A percentile compares a stretch with the other conserved stretches of the same genome.
Conservation (phyloP, 805 yeast genomes). For the Tetrapisispora phaffii region DNA sequence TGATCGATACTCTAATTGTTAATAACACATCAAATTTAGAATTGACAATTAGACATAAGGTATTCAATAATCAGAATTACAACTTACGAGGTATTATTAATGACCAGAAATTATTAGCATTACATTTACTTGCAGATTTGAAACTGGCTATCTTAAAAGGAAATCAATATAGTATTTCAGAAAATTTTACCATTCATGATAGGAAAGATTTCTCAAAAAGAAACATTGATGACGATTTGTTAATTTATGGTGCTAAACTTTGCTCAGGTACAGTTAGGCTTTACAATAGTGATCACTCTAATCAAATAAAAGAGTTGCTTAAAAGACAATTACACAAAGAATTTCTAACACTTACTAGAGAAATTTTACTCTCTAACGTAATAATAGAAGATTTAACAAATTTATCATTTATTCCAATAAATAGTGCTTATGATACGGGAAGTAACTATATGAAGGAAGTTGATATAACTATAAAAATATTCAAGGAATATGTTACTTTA, state of each 20-base stretch:
- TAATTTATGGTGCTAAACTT: slow-evolving; percentile 2
- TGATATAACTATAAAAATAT: neutral
- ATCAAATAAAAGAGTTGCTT: slow-evolving; percentile 8
- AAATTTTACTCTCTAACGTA: neutral
- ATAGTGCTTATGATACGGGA: neutral
- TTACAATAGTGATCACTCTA: neutral
- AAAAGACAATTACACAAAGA: slow-evolving; percentile 15
- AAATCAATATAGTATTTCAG: neutral
- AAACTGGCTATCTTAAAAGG: slow-evolving; percentile 7
- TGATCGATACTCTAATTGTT: slow-evolving; percentile 32
- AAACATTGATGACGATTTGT: slow-evolving; percentile 5
- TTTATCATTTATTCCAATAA: neutral
- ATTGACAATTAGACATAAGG: slow-evolving; percentile 39
- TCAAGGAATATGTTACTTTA: slow-evolving; percentile 3
- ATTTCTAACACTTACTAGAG: slow-evolving; percentile 7
- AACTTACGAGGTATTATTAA: slow-evolving; percentile 49
- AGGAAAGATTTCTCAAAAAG: slow-evolving; percentile 6
- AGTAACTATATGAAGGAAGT: neutral
- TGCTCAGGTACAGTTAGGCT: neutral
- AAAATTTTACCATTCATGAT: neutral
- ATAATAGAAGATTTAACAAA: neutral
- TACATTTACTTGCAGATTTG: slow-evolving; percentile 41
- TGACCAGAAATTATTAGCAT: slow-evolving; percentile 47
- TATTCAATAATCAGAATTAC: slow-evolving; percentile 24
- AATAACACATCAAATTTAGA: slow-evolving; percentile 58